Percentiles rank a stretch among this genome's conserved stretches.
Conservation (phyloP, 108 stramenopile genomes). For the Aurantiochytrium sp. region DNA sequence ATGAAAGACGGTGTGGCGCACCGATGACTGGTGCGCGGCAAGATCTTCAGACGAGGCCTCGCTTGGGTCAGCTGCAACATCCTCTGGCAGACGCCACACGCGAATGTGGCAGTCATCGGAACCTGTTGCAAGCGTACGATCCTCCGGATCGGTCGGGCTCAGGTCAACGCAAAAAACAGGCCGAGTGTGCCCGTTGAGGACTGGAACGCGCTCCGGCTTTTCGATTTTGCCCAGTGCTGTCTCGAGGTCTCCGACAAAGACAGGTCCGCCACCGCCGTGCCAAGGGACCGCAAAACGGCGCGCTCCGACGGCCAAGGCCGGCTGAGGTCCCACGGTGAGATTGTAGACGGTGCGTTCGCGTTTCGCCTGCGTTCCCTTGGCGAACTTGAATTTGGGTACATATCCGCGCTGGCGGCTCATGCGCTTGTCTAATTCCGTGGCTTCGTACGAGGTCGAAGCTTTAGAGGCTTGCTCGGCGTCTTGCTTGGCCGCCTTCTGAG, state of each 20-base stretch:
- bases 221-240: not conserved
- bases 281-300: not conserved
- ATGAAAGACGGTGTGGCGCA: not conserved
- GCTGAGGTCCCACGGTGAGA: not conserved
- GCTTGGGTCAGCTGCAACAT: not conserved
- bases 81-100: not conserved
- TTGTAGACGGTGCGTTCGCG: not conserved
- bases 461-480: no score
- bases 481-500: no score
- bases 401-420: not conserved
- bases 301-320: not conserved
- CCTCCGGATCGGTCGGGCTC: not conserved
- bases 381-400: not conserved
- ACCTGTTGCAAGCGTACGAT: not conserved
- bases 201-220: not conserved
- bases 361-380: not conserved
- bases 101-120: slow-evolving; percentile 2
- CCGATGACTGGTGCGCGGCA: not conserved
- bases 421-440: not conserved
- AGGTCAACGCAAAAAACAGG: not conserved
- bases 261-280: slow-evolving; percentile 11
- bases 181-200: not conserved
- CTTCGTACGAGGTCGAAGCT: not conserved
- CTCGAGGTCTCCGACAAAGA: not conserved
- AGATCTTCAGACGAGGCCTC: not conserved